Percentiles rank a stretch among this genome's conserved stretches.
These are phyloP conservation scores for Trichoderma polysporum DNA, from an alignment of 2,329 filamentous ascomycete genomes.

Conservation along the genomic window DNA sequence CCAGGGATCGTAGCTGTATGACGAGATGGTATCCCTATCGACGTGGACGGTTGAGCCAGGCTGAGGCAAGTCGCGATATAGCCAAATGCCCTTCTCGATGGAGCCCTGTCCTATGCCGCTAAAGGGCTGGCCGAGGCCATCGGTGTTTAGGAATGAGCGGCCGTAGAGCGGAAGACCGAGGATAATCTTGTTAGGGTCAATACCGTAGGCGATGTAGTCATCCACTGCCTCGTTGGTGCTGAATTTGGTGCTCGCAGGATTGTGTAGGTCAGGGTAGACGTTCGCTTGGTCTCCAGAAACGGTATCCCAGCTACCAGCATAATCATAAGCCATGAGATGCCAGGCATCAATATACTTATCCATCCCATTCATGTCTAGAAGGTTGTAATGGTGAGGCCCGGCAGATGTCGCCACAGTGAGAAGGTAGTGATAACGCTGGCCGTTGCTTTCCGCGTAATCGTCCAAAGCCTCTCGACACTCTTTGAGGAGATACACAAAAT, in stretches of 20 bases:
- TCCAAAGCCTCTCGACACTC: slow-evolving; percentile 47
- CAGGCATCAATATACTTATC: slow-evolving; percentile 57
- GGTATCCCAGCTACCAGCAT: slow-evolving; percentile 65
- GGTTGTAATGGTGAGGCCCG: slow-evolving; percentile 48
- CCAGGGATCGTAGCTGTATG: slow-evolving; percentile 66
- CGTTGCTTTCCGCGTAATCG: slow-evolving; percentile 39
- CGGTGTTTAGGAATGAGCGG: slow-evolving; percentile 68
- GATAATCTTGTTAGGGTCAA: slow-evolving; percentile 65
- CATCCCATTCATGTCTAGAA: slow-evolving; percentile 54
- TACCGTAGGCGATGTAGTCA: slow-evolving; percentile 50
- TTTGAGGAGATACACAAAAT: slow-evolving; percentile 45
- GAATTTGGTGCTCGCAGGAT: slow-evolving; percentile 63
- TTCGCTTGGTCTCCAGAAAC: slow-evolving; percentile 69
- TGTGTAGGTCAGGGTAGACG: slow-evolving; percentile 53
- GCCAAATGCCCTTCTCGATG: slow-evolving; percentile 63
- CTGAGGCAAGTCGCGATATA: slow-evolving; percentile 70
- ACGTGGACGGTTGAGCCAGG: slow-evolving; percentile 55
- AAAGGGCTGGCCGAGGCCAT: slow-evolving; percentile 64
- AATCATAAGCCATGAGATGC: slow-evolving; percentile 69
- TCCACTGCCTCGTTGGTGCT: slow-evolving; percentile 64
- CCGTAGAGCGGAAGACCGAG: slow-evolving; percentile 79
- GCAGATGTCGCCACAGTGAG: slow-evolving; percentile 53
- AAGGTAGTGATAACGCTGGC: slow-evolving; percentile 47
- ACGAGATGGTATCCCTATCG: slow-evolving; percentile 59
- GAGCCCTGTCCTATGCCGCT: slow-evolving; percentile 61